Base-by-base conservation (phyloP, 2,329 filamentous ascomycete species). In the Phialophora expanda region DNA sequence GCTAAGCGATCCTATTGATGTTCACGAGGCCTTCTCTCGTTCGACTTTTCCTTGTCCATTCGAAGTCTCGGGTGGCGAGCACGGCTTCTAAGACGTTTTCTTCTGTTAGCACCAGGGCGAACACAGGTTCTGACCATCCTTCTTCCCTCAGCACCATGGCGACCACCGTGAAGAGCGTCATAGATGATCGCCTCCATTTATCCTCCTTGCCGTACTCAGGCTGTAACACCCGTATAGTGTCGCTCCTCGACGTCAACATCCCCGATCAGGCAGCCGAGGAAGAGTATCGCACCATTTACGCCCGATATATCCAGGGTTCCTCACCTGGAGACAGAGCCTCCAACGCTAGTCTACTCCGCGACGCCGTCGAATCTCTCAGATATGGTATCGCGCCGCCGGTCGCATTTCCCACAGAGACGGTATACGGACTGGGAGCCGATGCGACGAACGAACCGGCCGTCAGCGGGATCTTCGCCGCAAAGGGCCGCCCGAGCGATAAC, bases 381-480 rank as follows among this genome's bases (percentile, higher is more conserved):
- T 61, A 66, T 30, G 71, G 71, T 30, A 64, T 71, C 38, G 65
- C 68, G 5, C 71, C 71, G 9, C 95, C 95, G 4, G 92, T 99
- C 56, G 95, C 92, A 1, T 99, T 99, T 76, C 95, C 95, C 0
- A 99, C 95, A 0, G 95, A 99, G 80, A 99, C 95, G 0, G 95
- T 99, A 0, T 99, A 99, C 76, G 95, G 95, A 0, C 85, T 99
- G 7, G 95, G 93, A n/a, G 95, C 95, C 14, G 95, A 98, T 80
- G 95, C 95, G 11, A 98, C 93, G 28, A 87, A 92, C 73, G 92
- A 89, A 73, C 83, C 81, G 26, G 90, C 94, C 1, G 94, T 98
- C 6, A 88, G 85, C 74, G 93, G 93, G n/a, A 99, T 99, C 71
- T 99, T 95, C 78, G 84, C 87, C 24, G 93, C 92, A 60, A 99